A percentile compares a stretch with the other conserved stretches of the same genome.
Evolutionary conservation across 192 early-diverging fungal genomes (phyloP).

Genomic region (Umbelopsis isabellina): DNA sequence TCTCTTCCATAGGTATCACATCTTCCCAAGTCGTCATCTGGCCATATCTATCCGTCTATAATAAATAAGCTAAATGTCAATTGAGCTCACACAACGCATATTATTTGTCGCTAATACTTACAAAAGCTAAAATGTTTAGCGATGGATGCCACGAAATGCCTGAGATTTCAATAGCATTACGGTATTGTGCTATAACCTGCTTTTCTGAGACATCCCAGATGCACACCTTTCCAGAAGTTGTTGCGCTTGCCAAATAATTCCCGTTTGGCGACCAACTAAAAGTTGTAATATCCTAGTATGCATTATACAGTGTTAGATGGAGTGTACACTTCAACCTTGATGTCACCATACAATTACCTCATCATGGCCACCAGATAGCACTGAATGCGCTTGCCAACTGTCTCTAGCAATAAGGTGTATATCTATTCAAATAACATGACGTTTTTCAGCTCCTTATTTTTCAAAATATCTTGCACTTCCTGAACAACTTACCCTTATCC

Average conservation of each 20-base stretch:
- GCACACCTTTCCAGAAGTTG: slow-evolving; percentile 47
- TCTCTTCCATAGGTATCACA: slow-evolving; percentile 51
- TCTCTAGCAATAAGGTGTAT: slow-evolving; percentile 21
- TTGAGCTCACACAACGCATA: background rate
- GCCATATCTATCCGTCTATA: slow-evolving; percentile 54
- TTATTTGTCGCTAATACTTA: slow-evolving; percentile 32
- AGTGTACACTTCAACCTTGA: background rate
- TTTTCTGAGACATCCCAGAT: slow-evolving; percentile 70
- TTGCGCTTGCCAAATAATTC: slow-evolving; percentile 58
- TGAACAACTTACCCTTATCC: slow-evolving; percentile 42
- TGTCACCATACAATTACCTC: background rate
- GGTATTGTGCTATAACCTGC: slow-evolving; percentile 45
- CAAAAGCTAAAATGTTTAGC: slow-evolving; percentile 64
- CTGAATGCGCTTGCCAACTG: background rate
- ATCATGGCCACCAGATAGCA: slow-evolving; percentile 36
- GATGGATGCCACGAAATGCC: slow-evolving; percentile 71
- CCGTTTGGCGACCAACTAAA: slow-evolving; percentile 72
- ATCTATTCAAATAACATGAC: background rate
- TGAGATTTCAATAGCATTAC: slow-evolving; percentile 45
- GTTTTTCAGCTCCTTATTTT: background rate
- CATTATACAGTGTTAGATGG: background rate
- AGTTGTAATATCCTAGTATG: slow-evolving; percentile 40
- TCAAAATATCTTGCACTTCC: background rate
- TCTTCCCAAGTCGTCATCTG: slow-evolving; percentile 63
- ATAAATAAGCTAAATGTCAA: background rate